A percentile compares a stretch with the other conserved stretches of the same genome.
Evolutionary conservation across 2,329 filamentous ascomycete genomes (phyloP).

Genomic region (Trichoderma hamatum): DNA sequence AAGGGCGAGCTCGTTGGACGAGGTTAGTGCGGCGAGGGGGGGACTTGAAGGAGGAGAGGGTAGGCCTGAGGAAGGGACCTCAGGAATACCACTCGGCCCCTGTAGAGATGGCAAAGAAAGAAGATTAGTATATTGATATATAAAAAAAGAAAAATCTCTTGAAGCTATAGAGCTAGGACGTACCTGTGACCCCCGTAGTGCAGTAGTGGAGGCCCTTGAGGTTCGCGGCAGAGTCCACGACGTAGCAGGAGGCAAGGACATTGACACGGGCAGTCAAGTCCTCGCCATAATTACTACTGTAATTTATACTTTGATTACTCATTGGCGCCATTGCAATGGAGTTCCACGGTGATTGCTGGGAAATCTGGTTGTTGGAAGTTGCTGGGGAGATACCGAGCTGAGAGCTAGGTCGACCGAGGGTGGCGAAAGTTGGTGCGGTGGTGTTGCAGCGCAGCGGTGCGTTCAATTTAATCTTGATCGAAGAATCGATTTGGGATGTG

Average conservation of each 20-base stretch:
- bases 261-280: constrained; percentile 66
- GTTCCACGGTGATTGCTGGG: constrained; percentile 31
- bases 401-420: constrained; percentile 25
- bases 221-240: constrained; percentile 71
- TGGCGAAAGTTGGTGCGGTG: constrained; percentile 16
- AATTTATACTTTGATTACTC: constrained; percentile 69
- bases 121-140: not conserved
- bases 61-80: constrained; percentile 82
- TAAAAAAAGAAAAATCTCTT: not conserved
- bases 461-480: not conserved
- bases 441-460: not conserved
- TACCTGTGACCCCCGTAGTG: constrained; percentile 85
- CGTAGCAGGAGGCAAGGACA: constrained; percentile 90
- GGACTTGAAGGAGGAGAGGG: constrained; percentile 86
- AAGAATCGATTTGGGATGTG: not conserved
- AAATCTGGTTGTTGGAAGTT: not conserved
- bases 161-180: constrained; percentile 35
- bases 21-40: constrained; percentile 77
- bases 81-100: constrained; percentile 94
- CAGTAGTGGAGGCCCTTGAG: constrained; percentile 91
- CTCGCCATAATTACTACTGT: constrained; percentile 78
- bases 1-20: constrained; percentile 68
- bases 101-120: constrained; percentile 36
- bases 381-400: constrained; percentile 19
- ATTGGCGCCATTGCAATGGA: constrained; percentile 63